Evolutionary conservation across 345 rosid species (phyloP).

Genomic region (Stellera chamaejasme): DNA sequence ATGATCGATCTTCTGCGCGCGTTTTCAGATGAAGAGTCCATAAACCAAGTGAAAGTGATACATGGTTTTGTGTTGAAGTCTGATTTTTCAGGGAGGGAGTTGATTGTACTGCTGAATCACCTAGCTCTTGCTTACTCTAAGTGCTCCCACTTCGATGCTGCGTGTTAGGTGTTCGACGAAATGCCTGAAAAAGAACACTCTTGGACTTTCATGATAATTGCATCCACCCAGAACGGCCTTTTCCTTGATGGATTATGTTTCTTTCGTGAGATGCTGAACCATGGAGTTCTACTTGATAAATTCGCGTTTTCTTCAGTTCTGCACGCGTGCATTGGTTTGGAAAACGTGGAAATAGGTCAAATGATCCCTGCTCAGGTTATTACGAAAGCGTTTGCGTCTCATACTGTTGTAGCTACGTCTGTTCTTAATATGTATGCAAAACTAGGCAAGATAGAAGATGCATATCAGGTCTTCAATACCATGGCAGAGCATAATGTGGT

Average conservation of each 20-base stretch:
- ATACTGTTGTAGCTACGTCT: conserved; percentile 23
- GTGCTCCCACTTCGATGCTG: conserved; percentile 25
- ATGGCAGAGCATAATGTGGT: conserved; percentile 24
- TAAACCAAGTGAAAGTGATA: conserved; percentile 19
- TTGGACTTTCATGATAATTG: conserved; percentile 39
- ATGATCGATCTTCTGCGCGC: conserved; percentile 24
- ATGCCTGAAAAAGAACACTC: conserved; percentile 31
- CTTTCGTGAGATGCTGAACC: conserved; percentile 21
- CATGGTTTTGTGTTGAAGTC: conserved; percentile 26
- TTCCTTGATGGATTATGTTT: conserved; percentile 19
- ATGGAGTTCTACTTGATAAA: conserved; percentile 26
- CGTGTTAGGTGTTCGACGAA: conserved; percentile 28
- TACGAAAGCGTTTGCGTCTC: conserved; percentile 24
- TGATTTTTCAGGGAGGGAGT: conserved; percentile 4
- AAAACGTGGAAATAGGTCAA: conserved; percentile 22
- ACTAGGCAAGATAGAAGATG: conserved; percentile 27
- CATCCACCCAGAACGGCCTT: conserved; percentile 27
- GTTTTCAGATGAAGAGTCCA: conserved; percentile 16
- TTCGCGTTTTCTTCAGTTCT: conserved; percentile 28
- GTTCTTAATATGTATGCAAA: conserved; percentile 41
- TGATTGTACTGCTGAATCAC: conserved; percentile 26
- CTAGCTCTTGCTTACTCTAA: conserved; percentile 24
- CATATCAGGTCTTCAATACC: conserved; percentile 23
- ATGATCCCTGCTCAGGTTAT: conserved; percentile 33
- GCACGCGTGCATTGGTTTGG: conserved; percentile 33